Evolutionary conservation across 345 rosid species (phyloP), one percentile per base, ranked within the genome.

Genomic region (Orychophragmus violaceus): DNA sequence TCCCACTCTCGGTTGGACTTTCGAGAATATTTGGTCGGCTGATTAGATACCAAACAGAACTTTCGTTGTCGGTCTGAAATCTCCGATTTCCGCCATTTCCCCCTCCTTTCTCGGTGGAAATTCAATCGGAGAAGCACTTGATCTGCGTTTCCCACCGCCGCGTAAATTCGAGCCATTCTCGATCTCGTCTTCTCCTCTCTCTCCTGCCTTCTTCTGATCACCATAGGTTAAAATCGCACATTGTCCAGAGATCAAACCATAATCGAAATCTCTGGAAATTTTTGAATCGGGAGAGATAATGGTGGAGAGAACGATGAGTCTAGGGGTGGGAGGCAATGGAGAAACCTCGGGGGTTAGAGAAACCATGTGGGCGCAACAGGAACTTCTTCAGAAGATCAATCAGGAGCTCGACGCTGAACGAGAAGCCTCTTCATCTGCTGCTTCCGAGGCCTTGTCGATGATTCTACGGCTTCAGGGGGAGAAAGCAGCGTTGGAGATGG

Each of bases 381-480:
- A 83, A 37, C 91, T 94, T 74, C 85, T 94, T 62, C 99, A 83
- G 41, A 78, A 79, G 62, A 86, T 88, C 23, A 77, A 78, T 19
- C 33, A 28, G 0, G 99, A 94, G 41, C 62, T 94, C 37, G 99
- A 94, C 70, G 86, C 69, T 11, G 99, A 94, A 78, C 80, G 97
- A 13, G 99, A 94, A 75, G 83, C 99, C 7, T 78, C 97, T 2
- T 68, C 92, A 0, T 70, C 85, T 0, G 96, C 97, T 1, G 83
- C 91, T 2, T 85, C 83, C 14, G 99, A 94, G 44, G 92, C 99
- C 17, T 71, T 94, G 23, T 87, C 97, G 0, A 88, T 90, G 99
- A 94, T 94, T 3, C 71, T 90, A 32, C 86, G 96, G 3, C 70
- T 94, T 68, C 99, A 94, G 63, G 90, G 84, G 0, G 99, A 94